phyloP scores from a whole-genome alignment of 1,284 basidiomycete species.

The Tilletia walkeri region DNA sequence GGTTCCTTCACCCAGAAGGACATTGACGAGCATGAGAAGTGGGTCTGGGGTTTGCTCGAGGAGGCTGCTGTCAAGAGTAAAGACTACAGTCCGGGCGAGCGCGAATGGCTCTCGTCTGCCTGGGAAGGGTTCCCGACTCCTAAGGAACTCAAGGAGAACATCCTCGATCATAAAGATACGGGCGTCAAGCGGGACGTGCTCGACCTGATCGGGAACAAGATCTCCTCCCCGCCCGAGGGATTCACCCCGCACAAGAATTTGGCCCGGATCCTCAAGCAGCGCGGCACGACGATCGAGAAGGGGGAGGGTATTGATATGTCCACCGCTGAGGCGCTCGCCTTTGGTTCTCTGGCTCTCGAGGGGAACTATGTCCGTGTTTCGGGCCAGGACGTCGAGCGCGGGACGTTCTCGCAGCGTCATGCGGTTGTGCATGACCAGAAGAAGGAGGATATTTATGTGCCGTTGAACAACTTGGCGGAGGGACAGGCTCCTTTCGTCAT shows the following conservation, averaged over 20 bases:
- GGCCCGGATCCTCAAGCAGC: constrained; percentile 80
- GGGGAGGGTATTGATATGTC: constrained; percentile 95
- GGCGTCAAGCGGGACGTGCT: constrained; percentile 77
- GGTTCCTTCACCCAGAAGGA: constrained; percentile 93
- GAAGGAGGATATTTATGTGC: constrained; percentile 84
- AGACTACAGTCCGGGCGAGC: constrained; percentile 76
- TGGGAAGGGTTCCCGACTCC: constrained; percentile 99
- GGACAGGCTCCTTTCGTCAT: constrained; percentile 88
- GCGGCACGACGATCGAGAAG: constrained; percentile 86
- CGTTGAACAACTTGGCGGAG: constrained; percentile 81
- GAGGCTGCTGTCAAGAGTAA: constrained; percentile 84
- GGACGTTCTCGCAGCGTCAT: constrained; percentile 99
- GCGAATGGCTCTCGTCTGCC: constrained; percentile 92
- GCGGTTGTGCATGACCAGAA: constrained; percentile 94
- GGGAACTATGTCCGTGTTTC: constrained; percentile 92
- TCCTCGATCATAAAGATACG: constrained; percentile 83
- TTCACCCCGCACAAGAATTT: constrained; percentile 92
- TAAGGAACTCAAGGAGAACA: constrained; percentile 86
- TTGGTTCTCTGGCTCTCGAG: constrained; percentile 88
- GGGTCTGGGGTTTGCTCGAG: constrained; percentile 99
- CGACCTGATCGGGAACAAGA: constrained; percentile 78
- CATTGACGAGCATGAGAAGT: constrained; percentile 96
- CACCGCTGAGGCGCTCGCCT: constrained; percentile 97
- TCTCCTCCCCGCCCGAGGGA: constrained; percentile 76
- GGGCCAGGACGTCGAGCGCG: constrained; percentile 98